phyloP scores from a whole-genome alignment of 495 filamentous ascomycete genomes.

The Talaromyces proteolyticus region DNA sequence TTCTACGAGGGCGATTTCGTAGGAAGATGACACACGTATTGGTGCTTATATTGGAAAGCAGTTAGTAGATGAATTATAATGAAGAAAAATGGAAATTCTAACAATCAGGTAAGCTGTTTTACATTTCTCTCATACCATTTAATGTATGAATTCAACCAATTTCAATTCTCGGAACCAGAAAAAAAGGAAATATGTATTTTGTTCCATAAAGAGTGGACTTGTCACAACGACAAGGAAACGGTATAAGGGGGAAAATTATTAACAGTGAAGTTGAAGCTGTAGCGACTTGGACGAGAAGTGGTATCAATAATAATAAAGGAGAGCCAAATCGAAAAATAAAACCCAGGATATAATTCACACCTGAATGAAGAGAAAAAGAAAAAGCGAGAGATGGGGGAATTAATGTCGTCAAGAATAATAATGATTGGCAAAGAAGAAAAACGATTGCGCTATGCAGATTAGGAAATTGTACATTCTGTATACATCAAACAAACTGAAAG shows the following conservation, averaged over 20 bases:
- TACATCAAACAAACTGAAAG: neutral
- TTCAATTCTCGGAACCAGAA: no score
- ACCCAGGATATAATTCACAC: neutral
- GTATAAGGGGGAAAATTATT: neutral
- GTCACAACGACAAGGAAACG: neutral
- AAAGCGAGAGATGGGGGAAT: neutral
- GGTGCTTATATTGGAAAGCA: no score
- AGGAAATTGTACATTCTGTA: neutral
- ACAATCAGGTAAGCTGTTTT: no score
- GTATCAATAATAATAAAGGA: neutral
- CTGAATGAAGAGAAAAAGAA: no score
- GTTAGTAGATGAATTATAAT: no score
- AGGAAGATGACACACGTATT: no score
- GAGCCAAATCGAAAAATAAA: neutral
- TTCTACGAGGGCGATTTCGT: no score
- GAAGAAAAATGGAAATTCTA: no score
- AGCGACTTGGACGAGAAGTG: neutral
- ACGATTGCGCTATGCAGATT: constrained; percentile 5
- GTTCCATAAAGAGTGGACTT: neutral
- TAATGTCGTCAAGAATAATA: no score
- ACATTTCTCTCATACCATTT: no score
- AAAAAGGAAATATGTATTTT: neutral
- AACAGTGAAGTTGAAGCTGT: neutral
- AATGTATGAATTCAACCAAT: no score
- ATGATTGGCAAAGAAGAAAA: neutral